A percentile compares a stretch with the other conserved stretches of the same genome.
These are phyloP conservation scores for Solanum hybrid DNA, from an alignment of 305 asterid genomes.

Conservation along the genomic window DNA sequence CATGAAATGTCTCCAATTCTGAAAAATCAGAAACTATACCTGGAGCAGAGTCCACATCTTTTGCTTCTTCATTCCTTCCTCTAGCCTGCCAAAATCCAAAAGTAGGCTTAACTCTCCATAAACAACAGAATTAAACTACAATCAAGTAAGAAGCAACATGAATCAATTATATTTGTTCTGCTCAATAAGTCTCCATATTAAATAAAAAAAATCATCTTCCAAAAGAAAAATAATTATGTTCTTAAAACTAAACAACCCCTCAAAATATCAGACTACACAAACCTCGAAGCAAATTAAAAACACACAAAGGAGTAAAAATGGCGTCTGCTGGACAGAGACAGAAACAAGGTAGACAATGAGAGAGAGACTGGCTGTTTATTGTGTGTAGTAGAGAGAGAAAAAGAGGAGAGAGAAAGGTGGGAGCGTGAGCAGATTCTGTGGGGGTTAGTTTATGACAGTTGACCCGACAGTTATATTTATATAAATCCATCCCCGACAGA, in stretches of 20 bases:
- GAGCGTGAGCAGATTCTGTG: constrained; percentile 71
- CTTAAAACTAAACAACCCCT: neutral
- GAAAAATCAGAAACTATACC: constrained; percentile 35
- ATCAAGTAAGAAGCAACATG: neutral
- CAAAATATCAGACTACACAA: neutral
- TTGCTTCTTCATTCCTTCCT: constrained; percentile 38
- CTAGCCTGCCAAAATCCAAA: constrained; percentile 56
- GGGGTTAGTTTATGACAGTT: constrained; percentile 72
- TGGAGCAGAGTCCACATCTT: constrained; percentile 50
- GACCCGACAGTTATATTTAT: constrained; percentile 62
- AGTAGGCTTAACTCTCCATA: constrained; percentile 19
- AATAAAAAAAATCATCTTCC: neutral
- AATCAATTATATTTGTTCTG: neutral
- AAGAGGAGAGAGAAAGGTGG: constrained; percentile 28
- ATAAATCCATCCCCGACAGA: constrained; percentile 18
- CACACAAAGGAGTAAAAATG: constrained; percentile 20
- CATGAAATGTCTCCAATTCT: neutral
- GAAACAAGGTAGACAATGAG: constrained; percentile 19
- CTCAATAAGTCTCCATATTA: neutral
- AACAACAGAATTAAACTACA: neutral
- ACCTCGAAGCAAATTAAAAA: neutral
- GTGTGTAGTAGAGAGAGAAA: constrained; percentile 25
- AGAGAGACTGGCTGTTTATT: constrained; percentile 16
- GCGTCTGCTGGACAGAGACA: constrained; percentile 37
- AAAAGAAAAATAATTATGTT: neutral